phyloP scores from a whole-genome alignment of 23 red algal species.

The Pyropia haitanensis region DNA sequence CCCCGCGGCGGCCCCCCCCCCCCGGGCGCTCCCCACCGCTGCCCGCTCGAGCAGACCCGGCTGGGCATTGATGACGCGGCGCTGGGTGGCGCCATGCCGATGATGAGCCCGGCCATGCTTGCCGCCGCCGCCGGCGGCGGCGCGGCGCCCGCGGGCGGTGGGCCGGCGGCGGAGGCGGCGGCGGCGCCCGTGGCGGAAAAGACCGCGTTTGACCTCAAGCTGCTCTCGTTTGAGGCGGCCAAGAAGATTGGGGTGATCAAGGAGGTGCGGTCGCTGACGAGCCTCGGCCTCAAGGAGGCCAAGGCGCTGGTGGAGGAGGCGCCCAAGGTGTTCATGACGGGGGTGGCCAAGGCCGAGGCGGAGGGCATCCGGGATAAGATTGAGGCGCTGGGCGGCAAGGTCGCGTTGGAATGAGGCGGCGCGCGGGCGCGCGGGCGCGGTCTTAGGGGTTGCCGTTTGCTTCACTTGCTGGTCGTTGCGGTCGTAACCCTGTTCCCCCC shows the following conservation, averaged over 20 bases:
- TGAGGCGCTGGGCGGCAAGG: conserved; percentile 69
- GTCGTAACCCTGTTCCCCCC: too few species aligned
- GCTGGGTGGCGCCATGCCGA: conserved; percentile 14
- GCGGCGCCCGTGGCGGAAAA: conserved; percentile 72
- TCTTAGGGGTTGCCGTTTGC: too few species aligned
- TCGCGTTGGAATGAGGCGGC: conserved; percentile 44
- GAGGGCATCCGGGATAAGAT: conserved; percentile 77
- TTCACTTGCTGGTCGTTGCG: too few species aligned
- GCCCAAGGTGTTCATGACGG: conserved; percentile 87
- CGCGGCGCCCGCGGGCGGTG: conserved; percentile 4
- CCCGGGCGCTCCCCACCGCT: too few species aligned
- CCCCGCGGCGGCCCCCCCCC: too few species aligned
- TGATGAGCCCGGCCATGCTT: conserved; percentile 75
- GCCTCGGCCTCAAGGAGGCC: conserved; percentile 98
- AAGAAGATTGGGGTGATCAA: conserved; percentile 99
- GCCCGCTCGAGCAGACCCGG: conserved; percentile 3
- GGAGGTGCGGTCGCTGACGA: conserved; percentile 82
- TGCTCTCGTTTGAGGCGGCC: conserved; percentile 82
- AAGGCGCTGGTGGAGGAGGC: conserved; percentile 95
- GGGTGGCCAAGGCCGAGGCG: conserved; percentile 84
- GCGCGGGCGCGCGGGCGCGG: background rate
- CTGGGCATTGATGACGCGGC: conserved; percentile 60
- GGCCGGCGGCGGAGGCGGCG: conserved; percentile 26
- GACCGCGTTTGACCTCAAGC: conserved; percentile 80
- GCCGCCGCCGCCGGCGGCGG: conserved; percentile 31